Conservation (phyloP, 176 grass and related monocot genomes). For the Alloteropsis semialata region DNA sequence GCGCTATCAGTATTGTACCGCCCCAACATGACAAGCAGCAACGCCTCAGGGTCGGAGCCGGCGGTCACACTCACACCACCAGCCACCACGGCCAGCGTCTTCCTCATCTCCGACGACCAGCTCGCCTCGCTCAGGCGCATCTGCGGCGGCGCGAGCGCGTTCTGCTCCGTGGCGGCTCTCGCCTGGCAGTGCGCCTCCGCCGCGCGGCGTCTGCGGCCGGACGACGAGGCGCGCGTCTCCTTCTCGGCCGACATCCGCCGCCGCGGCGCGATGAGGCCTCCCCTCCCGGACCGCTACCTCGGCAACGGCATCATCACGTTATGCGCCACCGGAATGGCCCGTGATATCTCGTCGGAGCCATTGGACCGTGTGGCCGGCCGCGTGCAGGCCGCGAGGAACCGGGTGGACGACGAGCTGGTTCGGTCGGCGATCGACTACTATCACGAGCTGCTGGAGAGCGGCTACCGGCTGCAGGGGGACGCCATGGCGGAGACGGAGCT, state of each 20-base stretch:
- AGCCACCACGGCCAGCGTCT: no score
- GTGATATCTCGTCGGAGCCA: background rate
- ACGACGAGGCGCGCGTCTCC: no score
- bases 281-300: slow-evolving; percentile 22
- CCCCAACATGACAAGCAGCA: no score
- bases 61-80: no score
- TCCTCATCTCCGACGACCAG: slow-evolving; percentile 20
- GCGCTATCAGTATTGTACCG: no score
- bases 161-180: slow-evolving; percentile 22
- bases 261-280: background rate
- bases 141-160: slow-evolving; percentile 14
- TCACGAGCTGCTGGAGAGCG: background rate
- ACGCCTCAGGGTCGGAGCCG: no score
- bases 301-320: slow-evolving; percentile 28
- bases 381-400: background rate
- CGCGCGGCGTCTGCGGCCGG: no score
- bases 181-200: slow-evolving; percentile 35
- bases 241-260: slow-evolving; percentile 19
- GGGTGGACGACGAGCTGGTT: slow-evolving; percentile 33
- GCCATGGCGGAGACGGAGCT: slow-evolving; percentile 8
- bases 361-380: background rate
- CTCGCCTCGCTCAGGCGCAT: background rate
- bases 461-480: background rate
- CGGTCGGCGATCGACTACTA: slow-evolving; percentile 40
- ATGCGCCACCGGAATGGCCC: background rate